These are phyloP conservation scores for Paramecium sonneborni DNA, from an alignment of 73 alveolate genomes.

Conservation along the genomic window DNA sequence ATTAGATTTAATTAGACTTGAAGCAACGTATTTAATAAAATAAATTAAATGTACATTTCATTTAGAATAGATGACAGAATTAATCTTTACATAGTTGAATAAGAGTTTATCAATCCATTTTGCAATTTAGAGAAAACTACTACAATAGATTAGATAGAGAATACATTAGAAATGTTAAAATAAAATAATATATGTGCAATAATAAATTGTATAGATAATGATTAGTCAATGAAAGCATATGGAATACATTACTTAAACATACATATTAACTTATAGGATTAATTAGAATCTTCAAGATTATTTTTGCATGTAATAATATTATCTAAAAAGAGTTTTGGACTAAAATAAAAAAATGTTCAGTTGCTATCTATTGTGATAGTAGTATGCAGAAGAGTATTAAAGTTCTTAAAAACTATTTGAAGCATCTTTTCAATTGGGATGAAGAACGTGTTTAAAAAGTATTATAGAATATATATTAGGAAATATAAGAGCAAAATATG, in stretches of 20 bases:
- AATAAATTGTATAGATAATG: constrained; percentile 17
- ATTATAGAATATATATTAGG: neutral
- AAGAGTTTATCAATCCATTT: neutral
- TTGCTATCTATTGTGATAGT: constrained; percentile 34
- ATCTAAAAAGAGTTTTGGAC: constrained; percentile 40
- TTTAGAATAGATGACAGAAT: neutral
- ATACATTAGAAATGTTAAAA: neutral
- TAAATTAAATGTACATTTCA: neutral
- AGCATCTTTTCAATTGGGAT: neutral
- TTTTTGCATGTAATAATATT: constrained; percentile 10
- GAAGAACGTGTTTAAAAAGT: constrained; percentile 12
- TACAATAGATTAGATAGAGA: neutral
- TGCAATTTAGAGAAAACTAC: neutral
- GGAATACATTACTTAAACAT: constrained; percentile 25
- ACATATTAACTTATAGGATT: neutral
- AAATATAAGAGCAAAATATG: neutral
- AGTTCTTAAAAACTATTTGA: constrained; percentile 6
- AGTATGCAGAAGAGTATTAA: neutral
- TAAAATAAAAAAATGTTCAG: neutral
- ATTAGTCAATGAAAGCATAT: neutral
- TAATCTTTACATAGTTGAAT: neutral
- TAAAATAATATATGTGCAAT: neutral
- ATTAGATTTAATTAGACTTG: too few relatives aligned
- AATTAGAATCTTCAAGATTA: constrained; percentile 4
- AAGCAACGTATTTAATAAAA: too few relatives aligned